phyloP scores from a whole-genome alignment of 2,329 filamentous ascomycete species.

The Juglanconis oblonga region DNA sequence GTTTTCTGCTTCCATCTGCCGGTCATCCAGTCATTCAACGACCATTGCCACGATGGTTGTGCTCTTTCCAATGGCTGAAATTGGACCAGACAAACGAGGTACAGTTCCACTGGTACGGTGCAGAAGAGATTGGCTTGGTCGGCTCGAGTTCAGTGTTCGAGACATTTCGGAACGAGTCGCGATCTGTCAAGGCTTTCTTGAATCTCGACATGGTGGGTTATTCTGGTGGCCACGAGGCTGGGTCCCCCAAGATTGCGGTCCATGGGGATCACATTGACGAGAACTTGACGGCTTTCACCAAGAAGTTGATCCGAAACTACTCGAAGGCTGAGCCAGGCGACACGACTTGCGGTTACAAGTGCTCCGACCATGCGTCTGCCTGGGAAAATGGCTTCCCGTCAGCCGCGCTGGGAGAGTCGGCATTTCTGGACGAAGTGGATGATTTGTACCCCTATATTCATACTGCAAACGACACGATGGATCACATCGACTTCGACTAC shows the following conservation, averaged over 20 bases:
- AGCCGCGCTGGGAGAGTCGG: slow-evolving; percentile 6
- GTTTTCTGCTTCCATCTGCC: too few species aligned
- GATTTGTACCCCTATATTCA: slow-evolving; percentile 1
- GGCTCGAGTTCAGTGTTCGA: slow-evolving; percentile 1
- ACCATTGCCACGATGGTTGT: too few species aligned
- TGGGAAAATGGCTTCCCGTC: slow-evolving; percentile 1
- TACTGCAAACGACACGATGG: slow-evolving; percentile 5
- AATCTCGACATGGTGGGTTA: slow-evolving; percentile 13
- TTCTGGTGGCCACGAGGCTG: neutral
- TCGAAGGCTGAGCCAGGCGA: neutral
- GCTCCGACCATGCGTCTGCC: slow-evolving; percentile 11
- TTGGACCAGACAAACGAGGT: neutral
- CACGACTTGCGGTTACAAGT: slow-evolving; percentile 1
- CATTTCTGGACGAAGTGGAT: neutral
- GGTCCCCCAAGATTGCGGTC: neutral
- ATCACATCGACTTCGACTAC: slow-evolving; percentile 8
- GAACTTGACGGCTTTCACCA: slow-evolving; percentile 8
- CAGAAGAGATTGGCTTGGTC: slow-evolving; percentile 5
- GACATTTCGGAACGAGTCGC: neutral
- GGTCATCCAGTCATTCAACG: too few species aligned
- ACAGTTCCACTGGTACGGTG: slow-evolving; percentile 11
- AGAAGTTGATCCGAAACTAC: slow-evolving; percentile 2
- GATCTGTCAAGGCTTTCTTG: slow-evolving; percentile 3
- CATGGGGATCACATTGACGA: slow-evolving; percentile 2
- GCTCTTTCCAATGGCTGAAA: too few species aligned